Evolutionary conservation across 2,329 filamentous ascomycete genomes (phyloP), one percentile per base, ranked within the genome.

Genomic region (Aspergillus sp.): DNA sequence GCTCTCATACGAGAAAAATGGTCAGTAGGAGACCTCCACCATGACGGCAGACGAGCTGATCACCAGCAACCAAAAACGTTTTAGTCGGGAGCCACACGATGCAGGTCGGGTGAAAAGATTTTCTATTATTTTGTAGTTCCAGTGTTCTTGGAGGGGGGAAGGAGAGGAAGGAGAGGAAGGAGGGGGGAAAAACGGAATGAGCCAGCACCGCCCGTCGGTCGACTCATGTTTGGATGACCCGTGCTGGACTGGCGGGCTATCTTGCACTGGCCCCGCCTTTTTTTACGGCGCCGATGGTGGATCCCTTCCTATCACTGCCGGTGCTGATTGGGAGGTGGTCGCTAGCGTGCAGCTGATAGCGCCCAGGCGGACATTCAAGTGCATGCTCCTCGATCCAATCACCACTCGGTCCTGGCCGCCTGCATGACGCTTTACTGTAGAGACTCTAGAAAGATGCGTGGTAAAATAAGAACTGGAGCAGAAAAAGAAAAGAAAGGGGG

Each of bases 321-420:
- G n/a, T 32, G 47, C 5, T 62, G 59, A 63, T 65, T 65, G 63
- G 61, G 29, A 49, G 56, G 46, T 47, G 57, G 45, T 54, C 26
- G 51, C 18, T 58, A 63, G 56, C 59, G 65, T 66, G 66, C 66
- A 68, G 66, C 61, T 63, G 66, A 68, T 68, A 65, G 66, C 61
- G 64, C 57, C 62, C 63, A 58, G 50, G 63, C 54, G 61, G 63
- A 60, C 57, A 60, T 64, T 60, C 60, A 59, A 60, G 58, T 64
- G 54, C 55, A 64, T 58, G 59, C 45, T 24, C 52, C 50, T 54
- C 52, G 59, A 54, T 39, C 65, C 51, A 67, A 68, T 68, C 63
- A 67, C 50, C 56, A 56, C 14, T 16, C 14, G 14, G 32, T 39
- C 55, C 55, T 24, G 56, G 58, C 57, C 63, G 62, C 59, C 63